Base-by-base conservation (phyloP, 2,329 filamentous ascomycete genomes). In the Harringtonia lauricola region DNA sequence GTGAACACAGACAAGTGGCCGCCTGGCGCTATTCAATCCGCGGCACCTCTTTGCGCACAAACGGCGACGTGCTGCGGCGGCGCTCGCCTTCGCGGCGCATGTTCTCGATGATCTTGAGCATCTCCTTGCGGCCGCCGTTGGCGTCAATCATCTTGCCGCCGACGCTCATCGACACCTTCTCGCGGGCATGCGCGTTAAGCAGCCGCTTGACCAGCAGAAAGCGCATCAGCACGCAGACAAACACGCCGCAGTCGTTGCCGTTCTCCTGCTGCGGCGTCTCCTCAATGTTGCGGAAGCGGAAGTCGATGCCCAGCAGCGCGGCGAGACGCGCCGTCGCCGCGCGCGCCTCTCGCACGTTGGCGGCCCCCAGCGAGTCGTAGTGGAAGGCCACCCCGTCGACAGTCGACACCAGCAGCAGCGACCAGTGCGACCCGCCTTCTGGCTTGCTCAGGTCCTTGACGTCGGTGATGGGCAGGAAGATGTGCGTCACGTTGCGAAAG, bases 401-500 rank as follows among this genome's bases (percentile, higher is more conserved):
- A 34, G 88, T 75, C 13, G 82, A 88, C 28, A 98, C 89, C 3
- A 98, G 76, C 1, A 98, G 78, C 0, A 98, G 69, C 0, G 87
- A 94, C 92, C 92, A 98, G 61, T 98, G 92, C 3, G 83, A 85
- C 33, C 92, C 92, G 34, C 86, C 87, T 64, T 95, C 89, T n/a
- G 87, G 81, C 45, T 82, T 67, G 40, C 72, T 75, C 39, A 83
- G 77, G 52, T 87, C 86, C 38, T 75, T 73, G 55, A 81, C 85
- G 65, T 98, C 89, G 64, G 95, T 96, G 60, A 98, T 83, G 18
- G 92, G 92, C 3, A 98, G 76, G 66, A 98, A 98, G 54, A 95
- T 83, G 63, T 98, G 92, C 4, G 89, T 94, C 35, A 86, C 84
- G 43, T 74, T 74, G 31, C 66, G 67, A 64, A 96, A 94, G 59